These are phyloP conservation scores for Candida morakotiae DNA, from an alignment of 805 yeast genomes.

Conservation along the genomic window DNA sequence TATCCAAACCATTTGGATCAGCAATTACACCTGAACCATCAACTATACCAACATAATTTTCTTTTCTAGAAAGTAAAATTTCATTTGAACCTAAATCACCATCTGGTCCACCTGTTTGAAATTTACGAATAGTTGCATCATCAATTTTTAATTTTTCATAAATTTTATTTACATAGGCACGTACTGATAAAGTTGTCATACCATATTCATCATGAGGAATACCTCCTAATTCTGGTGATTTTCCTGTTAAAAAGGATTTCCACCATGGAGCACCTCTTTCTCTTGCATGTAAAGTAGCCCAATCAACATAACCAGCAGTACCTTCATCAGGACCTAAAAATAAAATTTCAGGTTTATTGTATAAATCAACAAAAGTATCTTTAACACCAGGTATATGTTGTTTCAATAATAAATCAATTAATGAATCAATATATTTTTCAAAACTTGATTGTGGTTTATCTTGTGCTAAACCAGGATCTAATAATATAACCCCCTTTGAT, in stretches of 20 bases:
- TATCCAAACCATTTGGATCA: conserved; percentile 87
- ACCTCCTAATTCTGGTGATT: conserved; percentile 88
- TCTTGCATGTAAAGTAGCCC: conserved; percentile 96
- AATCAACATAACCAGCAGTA: conserved; percentile 90
- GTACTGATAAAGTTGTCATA: conserved; percentile 93
- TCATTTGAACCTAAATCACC: conserved; percentile 98
- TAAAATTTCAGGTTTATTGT: conserved; percentile 80
- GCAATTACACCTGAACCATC: conserved; percentile 96
- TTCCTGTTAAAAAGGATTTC: conserved; percentile 98
- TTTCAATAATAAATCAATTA: conserved; percentile 73
- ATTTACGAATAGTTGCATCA: conserved; percentile 57
- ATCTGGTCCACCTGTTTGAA: conserved; percentile 99
- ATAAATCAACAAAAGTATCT: conserved; percentile 80
- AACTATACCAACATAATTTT: conserved; percentile 80
- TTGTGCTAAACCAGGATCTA: conserved; percentile 75
- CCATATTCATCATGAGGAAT: conserved; percentile 98
- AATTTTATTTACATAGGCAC: conserved; percentile 84
- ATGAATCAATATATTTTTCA: conserved; percentile 87
- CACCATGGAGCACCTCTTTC: conserved; percentile 94
- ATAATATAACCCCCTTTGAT: conserved; percentile 90
- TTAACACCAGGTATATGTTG: conserved; percentile 70
- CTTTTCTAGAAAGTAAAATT: conserved; percentile 78
- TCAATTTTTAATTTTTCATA: conserved; percentile 74
- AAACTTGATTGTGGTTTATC: conserved; percentile 80
- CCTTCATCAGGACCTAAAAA: conserved; percentile 99